Evolutionary conservation across 2,329 filamentous ascomycete species (phyloP).

Genomic region (Cladosporium velox): DNA sequence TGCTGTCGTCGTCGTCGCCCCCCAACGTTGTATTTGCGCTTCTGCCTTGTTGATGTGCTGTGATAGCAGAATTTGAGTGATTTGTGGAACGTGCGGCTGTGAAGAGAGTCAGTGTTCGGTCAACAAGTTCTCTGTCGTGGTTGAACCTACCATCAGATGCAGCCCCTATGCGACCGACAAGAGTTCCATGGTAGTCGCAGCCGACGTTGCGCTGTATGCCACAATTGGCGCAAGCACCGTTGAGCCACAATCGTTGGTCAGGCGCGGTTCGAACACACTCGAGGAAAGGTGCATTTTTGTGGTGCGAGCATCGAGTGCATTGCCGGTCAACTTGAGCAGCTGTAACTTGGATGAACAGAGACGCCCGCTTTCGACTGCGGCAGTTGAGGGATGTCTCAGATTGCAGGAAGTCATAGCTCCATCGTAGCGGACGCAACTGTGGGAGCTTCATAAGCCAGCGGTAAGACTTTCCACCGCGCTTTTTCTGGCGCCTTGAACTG

Average conservation of each 20-base stretch:
- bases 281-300: background rate
- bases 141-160: too few relatives aligned
- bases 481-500: too few relatives aligned
- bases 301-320: background rate
- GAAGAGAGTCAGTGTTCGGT: too few relatives aligned
- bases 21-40: too few relatives aligned
- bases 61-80: too few relatives aligned
- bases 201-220: too few relatives aligned
- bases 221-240: background rate
- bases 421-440: slow-evolving; percentile 3
- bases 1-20: too few relatives aligned
- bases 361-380: background rate
- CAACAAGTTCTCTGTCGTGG: too few relatives aligned
- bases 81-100: too few relatives aligned
- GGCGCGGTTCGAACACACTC: background rate
- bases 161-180: too few relatives aligned
- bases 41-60: too few relatives aligned
- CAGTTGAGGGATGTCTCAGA: background rate
- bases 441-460: slow-evolving; percentile 1
- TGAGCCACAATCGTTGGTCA: background rate
- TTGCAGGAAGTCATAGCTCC: background rate
- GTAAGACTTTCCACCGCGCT: background rate
- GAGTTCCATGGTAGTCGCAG: too few relatives aligned
- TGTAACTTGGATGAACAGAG: background rate
- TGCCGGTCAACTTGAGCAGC: background rate